phyloP scores from a whole-genome alignment of 2,329 filamentous ascomycete species.

The Ceratocystis ficicola region DNA sequence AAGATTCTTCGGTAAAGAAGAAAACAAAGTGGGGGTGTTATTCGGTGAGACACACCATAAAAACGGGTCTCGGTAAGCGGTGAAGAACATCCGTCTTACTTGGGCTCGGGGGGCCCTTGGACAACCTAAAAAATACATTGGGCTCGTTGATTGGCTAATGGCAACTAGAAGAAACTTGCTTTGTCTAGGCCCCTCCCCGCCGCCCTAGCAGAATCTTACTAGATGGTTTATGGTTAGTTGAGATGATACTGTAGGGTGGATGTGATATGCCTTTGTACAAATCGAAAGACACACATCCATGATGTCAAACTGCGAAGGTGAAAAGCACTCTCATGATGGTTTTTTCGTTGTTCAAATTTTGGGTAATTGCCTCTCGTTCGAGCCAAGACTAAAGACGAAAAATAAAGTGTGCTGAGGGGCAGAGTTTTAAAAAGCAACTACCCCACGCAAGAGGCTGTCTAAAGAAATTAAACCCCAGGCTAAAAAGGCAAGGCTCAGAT shows the following conservation, averaged over 20 bases:
- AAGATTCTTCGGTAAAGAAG: not conserved
- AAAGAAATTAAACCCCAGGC: not conserved
- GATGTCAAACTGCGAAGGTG: not conserved
- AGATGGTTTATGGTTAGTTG: no score
- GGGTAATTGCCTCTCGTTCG: not conserved
- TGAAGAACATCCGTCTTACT: not conserved
- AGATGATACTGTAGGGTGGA: no score
- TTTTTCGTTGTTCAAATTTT: not conserved
- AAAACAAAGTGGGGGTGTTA: not conserved
- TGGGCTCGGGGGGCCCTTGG: not conserved
- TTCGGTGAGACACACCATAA: not conserved
- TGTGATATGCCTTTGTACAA: no score
- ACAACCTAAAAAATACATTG: not conserved
- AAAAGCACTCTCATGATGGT: not conserved
- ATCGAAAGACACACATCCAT: no score
- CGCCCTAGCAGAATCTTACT: not conserved
- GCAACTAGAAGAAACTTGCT: not conserved
- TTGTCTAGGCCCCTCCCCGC: not conserved
- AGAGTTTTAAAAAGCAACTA: not conserved
- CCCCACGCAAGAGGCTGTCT: not conserved
- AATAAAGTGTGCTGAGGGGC: no score
- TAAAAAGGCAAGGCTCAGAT: not conserved
- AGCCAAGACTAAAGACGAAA: no score
- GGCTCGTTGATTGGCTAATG: not conserved
- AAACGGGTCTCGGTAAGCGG: not conserved